Evolutionary conservation across 768 basidiomycete genomes (phyloP), one percentile per base, ranked within the genome.

Genomic region (Hypholoma fasciculare): DNA sequence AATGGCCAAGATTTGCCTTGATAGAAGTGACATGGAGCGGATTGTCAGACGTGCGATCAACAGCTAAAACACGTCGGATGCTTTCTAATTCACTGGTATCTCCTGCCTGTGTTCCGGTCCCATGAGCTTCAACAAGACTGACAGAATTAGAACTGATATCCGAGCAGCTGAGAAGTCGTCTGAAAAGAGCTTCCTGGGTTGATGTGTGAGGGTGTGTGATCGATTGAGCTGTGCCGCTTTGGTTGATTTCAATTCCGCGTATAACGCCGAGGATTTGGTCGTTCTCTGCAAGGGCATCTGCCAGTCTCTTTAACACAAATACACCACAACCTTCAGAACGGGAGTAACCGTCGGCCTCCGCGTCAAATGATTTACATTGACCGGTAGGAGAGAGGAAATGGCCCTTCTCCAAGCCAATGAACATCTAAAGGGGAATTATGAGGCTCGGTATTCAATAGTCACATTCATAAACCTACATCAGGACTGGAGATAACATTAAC

Each of bases 1-100:
- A 73, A 65, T 92, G 90, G 0, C 90, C 89, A 20, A 90, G 82
- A 64, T 90, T 90, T 8, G 82, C 86, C 62, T 90, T 90, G 62
- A 90, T 74, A 2, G 86, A 88, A 7, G 86, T 85, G 19, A 91
- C 70, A 63, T 89, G 80, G 17, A 92, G 80, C 9, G 81, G 81
- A 54, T 84, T 83, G 56, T 71, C 67, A 12, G 65, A 54, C 2
- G 71, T 65, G 44, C 82, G 80, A 46, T 72, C 69, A 36, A 60
- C 60, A 2, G 78, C 74, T 56, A 91, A 80, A 27, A 86, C 80
- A 14, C 68, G 73, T 37, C 87, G 78, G 57, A 91, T 81, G 49
- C 85, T 84, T 57, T 82, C 80, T 38, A 90, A 64, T 65, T 91
- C 90, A 61, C 73, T 78, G 1, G 82, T 79, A 68, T 91, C 89